Base-by-base conservation (phyloP, 345 rosid species). In the Cardamine resedifolia region DNA sequence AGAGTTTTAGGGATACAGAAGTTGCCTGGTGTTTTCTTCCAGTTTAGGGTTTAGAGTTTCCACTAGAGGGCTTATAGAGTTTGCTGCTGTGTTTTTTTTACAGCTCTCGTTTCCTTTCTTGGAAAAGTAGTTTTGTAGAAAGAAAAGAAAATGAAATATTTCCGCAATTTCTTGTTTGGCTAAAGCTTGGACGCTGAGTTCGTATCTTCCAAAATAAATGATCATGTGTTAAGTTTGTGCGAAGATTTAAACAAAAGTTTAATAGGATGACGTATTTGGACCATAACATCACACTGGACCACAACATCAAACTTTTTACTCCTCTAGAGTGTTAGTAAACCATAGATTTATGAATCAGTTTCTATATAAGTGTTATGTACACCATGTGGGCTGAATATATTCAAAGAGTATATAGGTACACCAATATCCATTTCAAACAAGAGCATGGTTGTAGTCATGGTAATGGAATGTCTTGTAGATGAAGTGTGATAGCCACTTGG, bases 381-480 rank as follows among this genome's bases (percentile, higher is more conserved):
- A 51, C 48, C 34, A 23, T 33, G 45, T 21, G 0, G 44, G 19
- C 10, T 20, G 58, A 24, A 38, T 8, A 52, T 0, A 31, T 21
- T 34, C 21, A 5, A 4, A 7, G 20, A 48, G 28, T n/a, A 39
- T 34, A 10, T 34, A 58, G 18, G 45, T 34, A 20, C 64, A 59
- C 43, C 50, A 56, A 45, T 12, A 73, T 56, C 11, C 52, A 51
- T 50, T 53, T 86, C 74, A 86, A 48, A 73, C 82, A 69, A 90
- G 75, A 57, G 93, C 91, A 74, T 92, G 96, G 64, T 85, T 78
- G 53, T 92, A 88, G 80, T 83, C 96, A 66, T 90, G 96, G 78
- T 66, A 85, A 71, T 70, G 96, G 66, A 92, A 92, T 11, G 43
- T 87, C 59, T 85, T 87, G 91, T 81, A 71, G 60, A 90, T 80